Evolutionary conservation across 768 basidiomycete genomes (phyloP).

Genomic region (Termitomyces sp.): DNA sequence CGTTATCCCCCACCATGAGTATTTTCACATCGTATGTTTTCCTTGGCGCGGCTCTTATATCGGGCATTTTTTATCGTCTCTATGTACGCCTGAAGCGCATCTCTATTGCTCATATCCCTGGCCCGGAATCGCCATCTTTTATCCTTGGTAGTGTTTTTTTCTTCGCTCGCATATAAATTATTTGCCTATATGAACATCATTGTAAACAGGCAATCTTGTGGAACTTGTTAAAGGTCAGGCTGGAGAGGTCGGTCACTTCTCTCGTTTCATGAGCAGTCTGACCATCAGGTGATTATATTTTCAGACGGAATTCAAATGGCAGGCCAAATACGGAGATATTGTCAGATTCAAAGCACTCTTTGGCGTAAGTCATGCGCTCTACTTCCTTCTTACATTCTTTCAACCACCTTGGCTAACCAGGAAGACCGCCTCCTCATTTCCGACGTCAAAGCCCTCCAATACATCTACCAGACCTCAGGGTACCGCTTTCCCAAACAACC

Average conservation of each 20-base stretch:
- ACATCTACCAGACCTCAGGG: slow-evolving; percentile 42
- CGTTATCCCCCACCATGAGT: slow-evolving; percentile 11
- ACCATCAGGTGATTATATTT: not conserved
- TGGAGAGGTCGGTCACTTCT: slow-evolving; percentile 25
- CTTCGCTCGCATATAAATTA: not conserved
- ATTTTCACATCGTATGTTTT: slow-evolving; percentile 9
- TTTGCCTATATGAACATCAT: not conserved
- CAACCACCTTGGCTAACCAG: slow-evolving; percentile 22
- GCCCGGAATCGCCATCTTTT: slow-evolving; percentile 37
- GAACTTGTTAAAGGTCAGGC: slow-evolving; percentile 33
- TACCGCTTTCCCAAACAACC: slow-evolving; percentile 42
- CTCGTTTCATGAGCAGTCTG: not conserved
- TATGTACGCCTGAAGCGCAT: slow-evolving; percentile 32
- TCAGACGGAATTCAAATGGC: slow-evolving; percentile 45
- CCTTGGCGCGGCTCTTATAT: slow-evolving; percentile 5
- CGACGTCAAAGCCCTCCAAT: slow-evolving; percentile 49
- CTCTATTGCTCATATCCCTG: slow-evolving; percentile 33
- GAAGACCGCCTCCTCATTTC: slow-evolving; percentile 43
- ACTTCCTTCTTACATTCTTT: not conserved
- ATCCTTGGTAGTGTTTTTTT: slow-evolving; percentile 30
- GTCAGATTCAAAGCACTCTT: slow-evolving; percentile 36
- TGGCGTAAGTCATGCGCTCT: slow-evolving; percentile 27
- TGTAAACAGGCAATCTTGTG: slow-evolving; percentile 24
- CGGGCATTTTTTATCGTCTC: slow-evolving; percentile 21
- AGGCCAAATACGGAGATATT: slow-evolving; percentile 40